A percentile compares a stretch with the other conserved stretches of the same genome.
These are phyloP conservation scores for Vaccinium myrtillus DNA, from an alignment of 148 eudicot species.

Conservation along the genomic window DNA sequence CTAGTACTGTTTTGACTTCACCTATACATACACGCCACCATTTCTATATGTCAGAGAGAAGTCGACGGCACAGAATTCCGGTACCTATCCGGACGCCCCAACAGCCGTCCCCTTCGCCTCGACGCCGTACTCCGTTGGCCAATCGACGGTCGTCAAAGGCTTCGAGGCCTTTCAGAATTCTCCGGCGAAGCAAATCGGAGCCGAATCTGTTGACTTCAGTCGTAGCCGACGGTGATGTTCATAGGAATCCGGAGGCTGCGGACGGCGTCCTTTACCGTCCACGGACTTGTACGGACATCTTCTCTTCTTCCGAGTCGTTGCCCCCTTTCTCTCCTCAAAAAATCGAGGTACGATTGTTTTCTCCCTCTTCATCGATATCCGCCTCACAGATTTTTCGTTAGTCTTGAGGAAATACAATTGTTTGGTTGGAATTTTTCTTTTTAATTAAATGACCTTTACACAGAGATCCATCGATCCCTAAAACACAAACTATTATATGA, in stretches of 20 bases:
- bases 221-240: slow-evolving; percentile 15
- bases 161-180: slow-evolving; percentile 21
- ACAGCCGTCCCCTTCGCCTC: slow-evolving; percentile 13
- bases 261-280: slow-evolving; percentile 30
- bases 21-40: neutral
- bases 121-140: slow-evolving; percentile 10
- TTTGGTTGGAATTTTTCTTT: too few relatives aligned
- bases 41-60: neutral
- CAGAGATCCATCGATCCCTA: too few relatives aligned
- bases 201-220: slow-evolving; percentile 19
- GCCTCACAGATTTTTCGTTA: too few relatives aligned
- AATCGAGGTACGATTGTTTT: slow-evolving; percentile 25
- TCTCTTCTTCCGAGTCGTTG: slow-evolving; percentile 23
- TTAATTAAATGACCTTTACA: too few relatives aligned
- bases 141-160: slow-evolving; percentile 18
- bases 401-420: neutral
- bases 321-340: slow-evolving; percentile 22
- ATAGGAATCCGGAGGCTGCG: slow-evolving; percentile 24
- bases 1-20: neutral
- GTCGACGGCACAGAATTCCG: slow-evolving; percentile 18
- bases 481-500: too few relatives aligned
- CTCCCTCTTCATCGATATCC: neutral
- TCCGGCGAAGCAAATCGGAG: slow-evolving; percentile 51
- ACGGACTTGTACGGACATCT: slow-evolving; percentile 36
- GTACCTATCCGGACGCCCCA: neutral